A percentile compares a stretch with the other conserved stretches of the same genome.
These are phyloP conservation scores for Rhytidiadelphus loreus DNA, from an alignment of 225 moss, liverwort and hornwort genomes.

Conservation along the genomic window DNA sequence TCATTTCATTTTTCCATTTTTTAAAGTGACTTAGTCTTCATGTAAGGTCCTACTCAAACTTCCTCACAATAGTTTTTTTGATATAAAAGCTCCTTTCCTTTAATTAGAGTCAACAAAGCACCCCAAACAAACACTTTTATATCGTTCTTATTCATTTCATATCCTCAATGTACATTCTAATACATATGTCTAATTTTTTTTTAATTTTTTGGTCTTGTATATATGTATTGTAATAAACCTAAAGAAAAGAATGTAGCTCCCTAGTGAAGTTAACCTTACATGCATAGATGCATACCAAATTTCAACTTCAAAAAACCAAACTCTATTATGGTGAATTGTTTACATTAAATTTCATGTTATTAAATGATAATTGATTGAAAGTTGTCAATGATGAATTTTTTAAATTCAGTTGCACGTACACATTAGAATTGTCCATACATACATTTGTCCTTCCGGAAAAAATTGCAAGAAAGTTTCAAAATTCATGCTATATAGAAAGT, in stretches of 20 bases:
- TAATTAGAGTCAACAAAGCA: background rate
- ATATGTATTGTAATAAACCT: background rate
- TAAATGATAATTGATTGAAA: too few species aligned
- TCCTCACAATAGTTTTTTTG: background rate
- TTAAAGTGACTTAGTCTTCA: rapidly evolving
- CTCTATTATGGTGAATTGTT: too few species aligned
- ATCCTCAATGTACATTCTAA: rapidly evolving
- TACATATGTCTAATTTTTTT: background rate
- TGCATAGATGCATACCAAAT: too few species aligned
- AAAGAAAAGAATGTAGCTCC: background rate
- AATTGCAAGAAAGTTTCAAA: background rate
- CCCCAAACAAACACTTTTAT: background rate
- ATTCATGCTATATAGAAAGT: background rate
- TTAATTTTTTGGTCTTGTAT: background rate
- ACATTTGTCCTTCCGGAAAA: background rate
- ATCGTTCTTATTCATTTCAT: too few species aligned
- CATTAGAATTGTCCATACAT: too few species aligned
- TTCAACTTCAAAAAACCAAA: too few species aligned
- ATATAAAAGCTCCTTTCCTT: background rate
- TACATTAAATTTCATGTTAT: too few species aligned
- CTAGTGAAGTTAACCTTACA: background rate
- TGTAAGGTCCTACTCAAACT: background rate
- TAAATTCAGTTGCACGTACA: too few species aligned
- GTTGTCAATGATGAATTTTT: too few species aligned
- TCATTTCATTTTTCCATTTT: background rate